A percentile compares a stretch with the other conserved stretches of the same genome.
Conservation (phyloP, 345 rosid genomes). For the Eucalyptus tenuipes region DNA sequence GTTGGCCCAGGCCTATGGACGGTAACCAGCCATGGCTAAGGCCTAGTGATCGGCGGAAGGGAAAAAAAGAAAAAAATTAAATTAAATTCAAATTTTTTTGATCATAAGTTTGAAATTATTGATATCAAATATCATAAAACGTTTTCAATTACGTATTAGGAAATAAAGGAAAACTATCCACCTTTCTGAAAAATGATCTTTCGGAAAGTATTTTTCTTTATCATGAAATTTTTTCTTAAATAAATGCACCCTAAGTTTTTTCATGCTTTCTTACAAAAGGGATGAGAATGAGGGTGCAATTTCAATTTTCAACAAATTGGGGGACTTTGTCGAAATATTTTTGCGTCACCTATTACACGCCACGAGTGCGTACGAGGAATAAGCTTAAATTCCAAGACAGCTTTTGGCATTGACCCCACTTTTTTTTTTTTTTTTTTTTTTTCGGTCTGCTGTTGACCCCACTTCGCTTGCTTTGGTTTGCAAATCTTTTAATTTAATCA, state of each 20-base stretch:
- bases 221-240: too few species aligned
- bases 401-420: not conserved
- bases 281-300: not conserved
- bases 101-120: too few species aligned
- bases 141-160: accelerated
- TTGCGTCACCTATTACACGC: not conserved
- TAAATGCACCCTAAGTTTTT: too few species aligned
- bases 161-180: too few species aligned
- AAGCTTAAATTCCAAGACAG: too few species aligned
- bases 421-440: too few species aligned
- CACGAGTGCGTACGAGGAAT: too few species aligned
- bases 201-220: accelerated
- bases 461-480: not conserved
- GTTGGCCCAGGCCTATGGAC: accelerated
- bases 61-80: too few species aligned
- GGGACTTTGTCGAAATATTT: not conserved
- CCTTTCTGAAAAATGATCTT: accelerated
- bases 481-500: not conserved
- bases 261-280: not conserved
- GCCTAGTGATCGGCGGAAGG: accelerated
- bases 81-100: too few species aligned
- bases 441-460: not conserved
- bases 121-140: too few species aligned
- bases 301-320: not conserved
- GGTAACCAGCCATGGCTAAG: accelerated